Base-by-base conservation (phyloP, 139 green algal species). In the Chlamydomonas incerta region DNA sequence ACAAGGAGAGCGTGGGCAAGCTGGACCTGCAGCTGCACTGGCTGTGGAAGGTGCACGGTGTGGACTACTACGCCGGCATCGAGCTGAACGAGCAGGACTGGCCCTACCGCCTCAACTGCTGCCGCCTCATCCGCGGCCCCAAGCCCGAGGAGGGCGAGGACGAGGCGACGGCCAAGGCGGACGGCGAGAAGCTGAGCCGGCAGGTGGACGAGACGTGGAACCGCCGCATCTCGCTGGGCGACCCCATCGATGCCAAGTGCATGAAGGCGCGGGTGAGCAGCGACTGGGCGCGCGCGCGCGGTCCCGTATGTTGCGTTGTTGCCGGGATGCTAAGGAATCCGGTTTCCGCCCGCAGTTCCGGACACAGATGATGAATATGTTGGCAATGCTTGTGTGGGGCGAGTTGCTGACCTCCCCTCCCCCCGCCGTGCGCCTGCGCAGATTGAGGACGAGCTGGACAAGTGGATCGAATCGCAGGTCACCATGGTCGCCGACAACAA, bases 11-110 rank as follows among this genome's bases (percentile, higher is more conserved):
- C 60, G 71, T 93, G 66, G 88, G 82, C 34, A 88, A 92, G 86
- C 89, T 99, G 75, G 96, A 99, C 87, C 65, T 94, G 76, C 86
- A 96, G 82, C 89, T 99, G n/a, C 88, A 90, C 11, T 99, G 98
- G 91, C 91, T 99, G 31, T 99, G 96, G 96, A 87, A 89, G 0
- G 96, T 99, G 82, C 96, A 99, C 63, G 93, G 95, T 20, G 85
- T 98, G 10, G 96, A 99, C 86, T 99, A 95, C 89, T 99, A 99
- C 76, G 91, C 87, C 17, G 95, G 93, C 72, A 90, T 77, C 4
- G 80, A 85, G 80, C 80, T 85, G 33, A 76, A 77, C 33, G 80
- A 85, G 52, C 50, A 76, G 29, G 80, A 85, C 23, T 85, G 80
- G 80, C 80, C 47, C 20, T 85, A 80, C 66, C 58, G 68, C 29